Conservation (phyloP, 352 stramenopile genomes). For the Peronospora farinosa region DNA sequence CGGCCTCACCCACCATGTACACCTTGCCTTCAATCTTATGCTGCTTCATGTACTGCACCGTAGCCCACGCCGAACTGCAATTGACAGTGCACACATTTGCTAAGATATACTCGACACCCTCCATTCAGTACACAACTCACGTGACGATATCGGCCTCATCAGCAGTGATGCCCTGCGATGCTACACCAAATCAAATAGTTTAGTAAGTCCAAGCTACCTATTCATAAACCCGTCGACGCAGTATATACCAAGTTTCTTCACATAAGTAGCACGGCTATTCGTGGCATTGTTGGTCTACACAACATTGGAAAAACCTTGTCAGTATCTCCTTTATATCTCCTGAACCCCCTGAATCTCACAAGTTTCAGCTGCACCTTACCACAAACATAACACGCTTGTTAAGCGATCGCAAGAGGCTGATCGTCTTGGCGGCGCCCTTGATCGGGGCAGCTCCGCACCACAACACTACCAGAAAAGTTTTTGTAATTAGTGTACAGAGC, state of each 20-base stretch:
- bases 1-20: slow-evolving; percentile 77
- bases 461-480: slow-evolving; percentile 33
- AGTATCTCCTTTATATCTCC: slow-evolving; percentile 2
- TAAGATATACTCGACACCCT: not conserved
- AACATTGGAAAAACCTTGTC: not conserved
- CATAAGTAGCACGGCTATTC: slow-evolving; percentile 72
- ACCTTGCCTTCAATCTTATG: slow-evolving; percentile 72
- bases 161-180: slow-evolving; percentile 65
- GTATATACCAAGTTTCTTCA: slow-evolving; percentile 73
- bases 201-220: not conserved
- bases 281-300: slow-evolving; percentile 82
- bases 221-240: not conserved
- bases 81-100: slow-evolving; percentile 5
- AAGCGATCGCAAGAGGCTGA: slow-evolving; percentile 59
- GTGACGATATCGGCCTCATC: slow-evolving; percentile 74
- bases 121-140: slow-evolving; percentile 25
- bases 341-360: not conserved
- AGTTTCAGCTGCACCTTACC: slow-evolving; percentile 23
- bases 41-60: slow-evolving; percentile 74
- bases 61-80: slow-evolving; percentile 72
- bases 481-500: not conserved
- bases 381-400: slow-evolving; percentile 83
- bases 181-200: slow-evolving; percentile 23
- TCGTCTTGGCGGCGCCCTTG: slow-evolving; percentile 51
- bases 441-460: slow-evolving; percentile 65